Evolutionary conservation across 805 yeast species (phyloP), one percentile per base, ranked within the genome.

Genomic region (Dipodascus geniculatus): DNA sequence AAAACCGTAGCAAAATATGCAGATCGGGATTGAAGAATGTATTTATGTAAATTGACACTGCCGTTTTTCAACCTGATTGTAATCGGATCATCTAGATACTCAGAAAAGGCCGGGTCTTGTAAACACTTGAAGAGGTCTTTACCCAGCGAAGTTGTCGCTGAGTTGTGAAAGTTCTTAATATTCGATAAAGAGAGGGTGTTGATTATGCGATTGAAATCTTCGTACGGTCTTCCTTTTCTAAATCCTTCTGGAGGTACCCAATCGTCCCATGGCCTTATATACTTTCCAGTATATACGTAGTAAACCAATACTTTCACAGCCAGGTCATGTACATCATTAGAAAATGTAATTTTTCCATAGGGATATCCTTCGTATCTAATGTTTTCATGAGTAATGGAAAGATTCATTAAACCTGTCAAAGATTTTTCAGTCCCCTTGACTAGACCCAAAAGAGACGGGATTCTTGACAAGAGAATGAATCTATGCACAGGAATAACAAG

Each of bases 1-100:
- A 85, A 71, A 1, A 80, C 58, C 0, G 82, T 73, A 53, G 78
- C 82, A 63, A 89, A 87, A 61, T 74, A 85, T 0, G 79, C 80
- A 49, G 82, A 78, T 55, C 95, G 68, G 2, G 59, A 48, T 16
- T 54, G 24, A n/a, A 89, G 61, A 2, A 87, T 67, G 9, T 72
- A 70, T 1, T 82, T 74, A 61, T 80, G 80, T 3, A 62, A 63
- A 24, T 56, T 54, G 0, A 75, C 31, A 1, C 23, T 69, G 0
- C 78, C 80, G 58, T 79, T 82, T 1, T 66, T 57, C n/a, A 83
- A 64, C 3, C 58, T 58, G 1, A 87, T 65, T 0, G 60, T 59
- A 1, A 79, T 74, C 61, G 82, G 85, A 23, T 38, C 44, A n/a
- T 38, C 44, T n/a, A 38, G 20, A n/a, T 6, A 38, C 6, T 17